Evolutionary conservation across 441 rosid species (phyloP).

Genomic region (Manihot esculenta): DNA sequence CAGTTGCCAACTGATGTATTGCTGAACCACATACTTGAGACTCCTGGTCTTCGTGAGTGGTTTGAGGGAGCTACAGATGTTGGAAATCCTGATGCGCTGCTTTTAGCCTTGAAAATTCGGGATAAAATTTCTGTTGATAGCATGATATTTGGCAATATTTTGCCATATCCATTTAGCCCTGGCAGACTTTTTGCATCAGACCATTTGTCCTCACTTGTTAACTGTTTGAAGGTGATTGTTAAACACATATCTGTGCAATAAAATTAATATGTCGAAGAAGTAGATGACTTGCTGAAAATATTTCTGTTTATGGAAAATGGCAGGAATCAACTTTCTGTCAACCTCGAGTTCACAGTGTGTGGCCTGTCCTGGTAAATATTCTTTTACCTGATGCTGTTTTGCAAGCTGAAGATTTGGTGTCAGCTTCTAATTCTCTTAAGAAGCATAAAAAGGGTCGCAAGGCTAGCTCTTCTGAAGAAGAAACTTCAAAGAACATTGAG

Average conservation of each 20-base stretch:
- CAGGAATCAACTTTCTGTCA: conserved; percentile 98
- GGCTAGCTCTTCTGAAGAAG: conserved; percentile 73
- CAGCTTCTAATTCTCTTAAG: conserved; percentile 65
- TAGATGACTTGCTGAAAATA: conserved; percentile 7
- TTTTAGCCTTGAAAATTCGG: conserved; percentile 71
- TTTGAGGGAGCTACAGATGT: conserved; percentile 61
- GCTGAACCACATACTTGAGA: conserved; percentile 61
- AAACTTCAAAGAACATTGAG: conserved; percentile 53
- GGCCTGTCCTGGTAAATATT: conserved; percentile 56
- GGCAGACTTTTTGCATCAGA: conserved; percentile 65
- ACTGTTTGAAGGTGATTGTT: conserved; percentile 77
- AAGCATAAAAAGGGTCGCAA: conserved; percentile 79
- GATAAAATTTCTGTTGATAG: conserved; percentile 56
- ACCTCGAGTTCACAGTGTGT: conserved; percentile 91
- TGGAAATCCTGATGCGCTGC: conserved; percentile 95
- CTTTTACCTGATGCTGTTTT: conserved; percentile 70
- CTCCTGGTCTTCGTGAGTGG: conserved; percentile 70
- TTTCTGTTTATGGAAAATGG: conserved; percentile 25
- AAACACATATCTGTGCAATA: not conserved
- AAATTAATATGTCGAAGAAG: not conserved
- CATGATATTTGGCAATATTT: conserved; percentile 49
- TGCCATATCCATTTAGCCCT: conserved; percentile 79
- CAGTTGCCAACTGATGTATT: conserved; percentile 75
- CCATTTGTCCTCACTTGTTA: conserved; percentile 57
- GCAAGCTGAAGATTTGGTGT: conserved; percentile 63